Conservation (phyloP, 495 filamentous ascomycete genomes). For the Evernia prunastri region DNA sequence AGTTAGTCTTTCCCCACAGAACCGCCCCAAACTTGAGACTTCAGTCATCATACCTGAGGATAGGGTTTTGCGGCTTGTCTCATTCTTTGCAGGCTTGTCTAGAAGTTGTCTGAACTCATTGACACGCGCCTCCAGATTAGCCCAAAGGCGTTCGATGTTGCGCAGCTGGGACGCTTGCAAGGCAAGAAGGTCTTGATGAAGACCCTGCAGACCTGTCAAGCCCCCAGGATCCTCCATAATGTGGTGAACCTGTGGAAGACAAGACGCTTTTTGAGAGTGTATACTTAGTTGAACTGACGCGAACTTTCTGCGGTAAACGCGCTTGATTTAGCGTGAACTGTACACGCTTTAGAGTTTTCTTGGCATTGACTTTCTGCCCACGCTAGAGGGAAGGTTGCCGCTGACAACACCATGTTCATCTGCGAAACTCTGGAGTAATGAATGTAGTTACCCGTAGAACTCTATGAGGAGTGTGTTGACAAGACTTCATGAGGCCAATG, state of each 20-base stretch:
- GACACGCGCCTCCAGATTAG: constrained; percentile 62
- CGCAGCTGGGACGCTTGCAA: constrained; percentile 54
- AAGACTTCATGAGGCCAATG: not conserved
- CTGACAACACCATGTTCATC: no score
- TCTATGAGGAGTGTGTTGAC: not conserved
- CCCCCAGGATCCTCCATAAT: constrained; percentile 60
- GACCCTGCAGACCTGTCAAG: constrained; percentile 62
- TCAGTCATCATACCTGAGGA: constrained; percentile 40
- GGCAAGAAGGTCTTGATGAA: constrained; percentile 71
- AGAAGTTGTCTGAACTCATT: constrained; percentile 71
- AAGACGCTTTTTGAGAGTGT: constrained; percentile 1
- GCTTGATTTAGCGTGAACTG: no score
- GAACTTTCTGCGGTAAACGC: constrained; percentile 16
- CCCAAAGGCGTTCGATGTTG: constrained; percentile 55
- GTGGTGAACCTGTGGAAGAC: not conserved
- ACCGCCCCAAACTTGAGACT: not conserved
- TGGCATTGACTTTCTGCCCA: no score
- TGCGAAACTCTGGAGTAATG: not conserved
- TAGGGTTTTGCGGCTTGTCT: constrained; percentile 55
- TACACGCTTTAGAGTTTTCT: no score
- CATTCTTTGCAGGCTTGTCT: constrained; percentile 64
- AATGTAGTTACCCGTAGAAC: not conserved
- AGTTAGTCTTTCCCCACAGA: not conserved
- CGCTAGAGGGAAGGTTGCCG: no score
- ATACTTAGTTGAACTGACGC: constrained; percentile 6